Evolutionary conservation across 2,329 filamentous ascomycete genomes (phyloP), one percentile per base, ranked within the genome.

Genomic region (Aspergillus novofumigatus): DNA sequence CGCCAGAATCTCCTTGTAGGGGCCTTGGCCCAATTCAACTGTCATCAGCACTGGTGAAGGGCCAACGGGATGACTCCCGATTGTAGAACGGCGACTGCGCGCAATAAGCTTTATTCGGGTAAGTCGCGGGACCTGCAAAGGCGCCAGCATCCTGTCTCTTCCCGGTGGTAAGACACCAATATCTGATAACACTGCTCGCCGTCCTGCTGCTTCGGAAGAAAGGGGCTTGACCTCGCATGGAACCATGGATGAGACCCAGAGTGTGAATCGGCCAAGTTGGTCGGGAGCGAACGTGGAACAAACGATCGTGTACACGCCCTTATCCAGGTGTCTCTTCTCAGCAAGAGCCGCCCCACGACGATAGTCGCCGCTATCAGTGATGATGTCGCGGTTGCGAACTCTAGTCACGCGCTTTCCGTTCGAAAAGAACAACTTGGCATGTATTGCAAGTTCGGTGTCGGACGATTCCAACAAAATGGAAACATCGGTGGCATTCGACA

Each of bases 261-360:
- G 79, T 0, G 81, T 84, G 68, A 95, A 97, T 51, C 81, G 80
- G 3, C 89, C 90, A 1, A 85, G 78, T 68, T 95, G 90, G 8
- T 88, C 88, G 0, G 88, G 82, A 61, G 96, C 91, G 71, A 95
- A 97, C 0, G 93, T 96, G 2, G 91, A 96, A 70, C 89, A 93
- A 6, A 97, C 88, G 55, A 96, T 81, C 0, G 91, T 97, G 72
- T 97, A 99, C 0, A 81, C 81, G 0, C 93, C 93, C 0, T 84
- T 77, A 42, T 86, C 85, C 20, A 96, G 76, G 21, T 77, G 67
- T 67, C 72, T 63, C 6, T 83, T 76, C 60, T 90, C 84, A 2
- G 88, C 86, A 32, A 92, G 79, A 3, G 90, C 89, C 69, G 89
- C 90, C 28, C 89, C 89, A 28, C 88, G 86, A 51, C 90, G 86